Evolutionary conservation across 371 early-diverging fungal species (phyloP).

Genomic region (Vairimorpha necatrix): DNA sequence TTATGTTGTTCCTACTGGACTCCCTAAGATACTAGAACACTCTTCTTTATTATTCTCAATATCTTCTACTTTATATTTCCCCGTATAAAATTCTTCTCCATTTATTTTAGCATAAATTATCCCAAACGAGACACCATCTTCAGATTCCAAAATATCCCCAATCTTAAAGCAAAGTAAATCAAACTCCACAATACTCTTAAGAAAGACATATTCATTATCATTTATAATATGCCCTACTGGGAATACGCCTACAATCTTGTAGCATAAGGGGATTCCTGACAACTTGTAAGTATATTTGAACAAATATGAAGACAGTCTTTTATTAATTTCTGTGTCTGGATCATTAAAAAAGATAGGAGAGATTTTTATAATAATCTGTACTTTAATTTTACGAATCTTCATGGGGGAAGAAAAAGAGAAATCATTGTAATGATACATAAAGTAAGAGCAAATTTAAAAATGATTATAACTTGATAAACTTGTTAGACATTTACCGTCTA

Average conservation of each 20-base stretch:
- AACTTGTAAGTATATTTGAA: slow-evolving; percentile 22
- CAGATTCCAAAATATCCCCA: neutral
- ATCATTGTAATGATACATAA: no score
- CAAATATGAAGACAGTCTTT: neutral
- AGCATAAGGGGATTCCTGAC: neutral
- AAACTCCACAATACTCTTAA: slow-evolving; percentile 9
- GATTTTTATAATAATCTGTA: slow-evolving; percentile 7
- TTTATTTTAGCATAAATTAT: slow-evolving; percentile 3
- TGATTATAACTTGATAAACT: no score
- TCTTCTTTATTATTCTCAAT: neutral
- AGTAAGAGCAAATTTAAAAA: no score
- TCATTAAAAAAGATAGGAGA: slow-evolving; percentile 6
- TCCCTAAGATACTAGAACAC: neutral
- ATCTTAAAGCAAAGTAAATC: neutral
- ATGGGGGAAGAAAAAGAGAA: neutral
- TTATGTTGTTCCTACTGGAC: no score
- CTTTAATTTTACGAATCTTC: neutral
- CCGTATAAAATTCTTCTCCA: slow-evolving; percentile 5
- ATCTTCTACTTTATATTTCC: slow-evolving; percentile 4
- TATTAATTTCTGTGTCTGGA: slow-evolving; percentile 12
- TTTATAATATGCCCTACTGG: slow-evolving; percentile 12
- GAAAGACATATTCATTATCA: slow-evolving; percentile 8
- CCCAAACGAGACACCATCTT: neutral
- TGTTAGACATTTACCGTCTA: no score
- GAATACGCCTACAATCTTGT: neutral